phyloP scores from a whole-genome alignment of 305 asterid species.

The Plantago lanceolata region DNA sequence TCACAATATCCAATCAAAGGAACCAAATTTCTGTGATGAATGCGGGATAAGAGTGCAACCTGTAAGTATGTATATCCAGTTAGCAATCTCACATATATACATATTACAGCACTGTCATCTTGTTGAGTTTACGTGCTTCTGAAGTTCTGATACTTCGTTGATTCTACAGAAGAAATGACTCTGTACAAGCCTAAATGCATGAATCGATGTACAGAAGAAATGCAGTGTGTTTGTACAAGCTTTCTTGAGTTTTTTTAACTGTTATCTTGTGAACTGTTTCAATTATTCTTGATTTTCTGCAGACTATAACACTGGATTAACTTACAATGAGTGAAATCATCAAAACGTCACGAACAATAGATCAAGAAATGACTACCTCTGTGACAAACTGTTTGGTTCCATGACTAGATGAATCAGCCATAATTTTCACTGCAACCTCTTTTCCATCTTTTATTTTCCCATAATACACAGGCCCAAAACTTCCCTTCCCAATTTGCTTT shows the following conservation, averaged over 20 bases:
- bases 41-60: conserved; percentile 94
- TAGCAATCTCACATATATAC: conserved; percentile 1
- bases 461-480: conserved; percentile 90
- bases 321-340: background rate
- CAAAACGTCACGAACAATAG: conserved; percentile 2
- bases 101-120: too few species aligned
- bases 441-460: conserved; percentile 86
- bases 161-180: too few species aligned
- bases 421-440: conserved; percentile 87
- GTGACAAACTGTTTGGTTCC: conserved; percentile 88
- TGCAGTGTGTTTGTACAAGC: too few species aligned
- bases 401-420: conserved; percentile 94
- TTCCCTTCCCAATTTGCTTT: conserved; percentile 82
- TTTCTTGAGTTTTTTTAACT: background rate
- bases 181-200: too few species aligned
- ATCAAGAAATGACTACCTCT: conserved; percentile 46
- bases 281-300: background rate
- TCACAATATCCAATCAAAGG: conserved; percentile 91
- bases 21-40: conserved; percentile 93
- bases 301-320: background rate
- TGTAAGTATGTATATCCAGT: conserved; percentile 33
- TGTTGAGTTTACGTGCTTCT: too few species aligned
- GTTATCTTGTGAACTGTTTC: background rate
- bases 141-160: too few species aligned
- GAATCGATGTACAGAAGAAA: too few species aligned